Evolutionary conservation across 345 rosid species (phyloP).

Genomic region (Melaleuca quinquenervia): DNA sequence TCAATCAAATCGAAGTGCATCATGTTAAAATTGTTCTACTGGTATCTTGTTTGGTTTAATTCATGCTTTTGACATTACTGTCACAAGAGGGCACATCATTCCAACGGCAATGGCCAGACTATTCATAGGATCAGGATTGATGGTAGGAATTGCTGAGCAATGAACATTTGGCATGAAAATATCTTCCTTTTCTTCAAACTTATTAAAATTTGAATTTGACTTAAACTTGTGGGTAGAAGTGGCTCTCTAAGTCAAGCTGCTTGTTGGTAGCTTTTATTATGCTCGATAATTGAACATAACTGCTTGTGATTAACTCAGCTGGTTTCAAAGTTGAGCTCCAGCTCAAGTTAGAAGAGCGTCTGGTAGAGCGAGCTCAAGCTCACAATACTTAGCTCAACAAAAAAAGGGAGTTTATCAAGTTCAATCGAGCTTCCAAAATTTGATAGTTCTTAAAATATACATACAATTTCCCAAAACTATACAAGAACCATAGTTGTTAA

Average conservation of each 20-base stretch:
- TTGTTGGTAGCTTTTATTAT: not conserved
- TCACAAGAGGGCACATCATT: not conserved
- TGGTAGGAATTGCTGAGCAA: not conserved
- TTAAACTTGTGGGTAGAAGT: not conserved
- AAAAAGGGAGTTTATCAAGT: not conserved
- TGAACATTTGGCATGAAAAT: not conserved
- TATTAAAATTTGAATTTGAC: not conserved
- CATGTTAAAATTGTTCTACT: not conserved
- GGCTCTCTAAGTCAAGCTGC: not conserved
- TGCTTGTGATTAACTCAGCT: not conserved
- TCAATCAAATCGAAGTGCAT: not conserved
- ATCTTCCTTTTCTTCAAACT: not conserved
- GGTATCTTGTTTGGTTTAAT: not conserved
- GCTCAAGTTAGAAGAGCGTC: not conserved
- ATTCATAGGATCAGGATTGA: not conserved
- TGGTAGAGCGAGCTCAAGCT: not conserved
- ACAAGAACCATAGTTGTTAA: no score
- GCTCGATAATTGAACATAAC: not conserved
- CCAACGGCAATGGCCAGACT: not conserved
- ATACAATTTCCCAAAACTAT: no score
- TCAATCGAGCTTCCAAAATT: no score
- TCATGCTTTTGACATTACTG: not conserved
- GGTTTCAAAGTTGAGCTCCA: not conserved
- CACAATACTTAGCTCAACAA: not conserved
- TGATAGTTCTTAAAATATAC: no score